phyloP scores from a whole-genome alignment of 257 asterid genomes.

The Paulownia fortunei region DNA sequence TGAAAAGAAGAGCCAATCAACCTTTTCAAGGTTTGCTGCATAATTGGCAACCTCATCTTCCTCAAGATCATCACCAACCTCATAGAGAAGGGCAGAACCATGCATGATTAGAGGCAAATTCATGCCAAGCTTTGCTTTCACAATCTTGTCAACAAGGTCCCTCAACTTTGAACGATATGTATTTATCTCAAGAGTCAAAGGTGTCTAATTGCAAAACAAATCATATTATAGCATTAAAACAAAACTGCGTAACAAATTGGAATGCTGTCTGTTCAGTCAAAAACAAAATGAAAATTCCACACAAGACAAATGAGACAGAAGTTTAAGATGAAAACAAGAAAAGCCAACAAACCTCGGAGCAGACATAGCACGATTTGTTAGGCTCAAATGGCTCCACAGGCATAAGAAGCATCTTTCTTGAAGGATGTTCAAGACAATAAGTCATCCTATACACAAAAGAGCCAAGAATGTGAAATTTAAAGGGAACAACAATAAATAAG shows the following conservation, averaged over 20 bases:
- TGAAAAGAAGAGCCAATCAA: conserved; percentile 30
- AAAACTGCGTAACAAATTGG: neutral
- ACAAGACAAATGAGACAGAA: neutral
- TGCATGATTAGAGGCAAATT: conserved; percentile 87
- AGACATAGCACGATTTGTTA: conserved; percentile 86
- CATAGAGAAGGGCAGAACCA: conserved; percentile 86
- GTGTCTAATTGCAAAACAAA: conserved; percentile 69
- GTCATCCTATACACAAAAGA: conserved; percentile 78
- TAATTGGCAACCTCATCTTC: conserved; percentile 86
- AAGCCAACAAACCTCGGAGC: conserved; percentile 78
- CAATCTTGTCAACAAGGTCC: conserved; percentile 90
- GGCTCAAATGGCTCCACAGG: conserved; percentile 97
- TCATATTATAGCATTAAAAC: conserved; percentile 31
- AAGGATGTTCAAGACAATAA: conserved; percentile 92
- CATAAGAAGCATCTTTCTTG: conserved; percentile 94
- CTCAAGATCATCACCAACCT: conserved; percentile 97
- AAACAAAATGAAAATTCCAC: conserved; percentile 3
- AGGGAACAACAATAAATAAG: neutral
- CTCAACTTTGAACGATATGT: conserved; percentile 79
- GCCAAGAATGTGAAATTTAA: neutral
- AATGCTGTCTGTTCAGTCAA: conserved; percentile 1
- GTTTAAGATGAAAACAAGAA: conserved; percentile 17
- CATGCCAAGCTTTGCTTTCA: conserved; percentile 93
- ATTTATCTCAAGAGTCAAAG: conserved; percentile 88
- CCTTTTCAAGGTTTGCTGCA: conserved; percentile 94